A percentile compares a stretch with the other conserved stretches of the same genome.
phyloP scores from a whole-genome alignment of 2,329 filamentous ascomycete species.

The Phialocephala subalpina region DNA sequence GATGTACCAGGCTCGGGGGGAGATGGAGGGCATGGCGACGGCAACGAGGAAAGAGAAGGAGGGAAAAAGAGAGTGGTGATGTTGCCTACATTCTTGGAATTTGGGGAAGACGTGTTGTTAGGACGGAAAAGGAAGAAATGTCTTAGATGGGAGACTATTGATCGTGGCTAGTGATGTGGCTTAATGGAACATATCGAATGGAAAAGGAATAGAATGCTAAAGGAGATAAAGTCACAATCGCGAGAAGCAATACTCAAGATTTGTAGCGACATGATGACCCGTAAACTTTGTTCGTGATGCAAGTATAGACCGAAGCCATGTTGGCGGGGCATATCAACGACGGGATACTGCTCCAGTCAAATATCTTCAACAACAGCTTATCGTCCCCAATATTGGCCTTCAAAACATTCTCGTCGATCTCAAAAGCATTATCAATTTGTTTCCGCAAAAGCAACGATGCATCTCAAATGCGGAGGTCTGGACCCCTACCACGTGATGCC shows the following conservation, averaged over 20 bases:
- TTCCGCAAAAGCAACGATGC: not conserved
- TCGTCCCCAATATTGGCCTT: not conserved
- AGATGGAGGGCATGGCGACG: not conserved
- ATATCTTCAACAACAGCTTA: not conserved
- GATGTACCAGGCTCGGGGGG: not conserved
- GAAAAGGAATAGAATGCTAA: not conserved
- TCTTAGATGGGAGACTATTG: not conserved
- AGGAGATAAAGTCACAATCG: not conserved
- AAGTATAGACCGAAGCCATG: not conserved
- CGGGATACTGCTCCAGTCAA: not conserved
- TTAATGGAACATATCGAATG: conserved; percentile 6
- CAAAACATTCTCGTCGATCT: conserved; percentile 1
- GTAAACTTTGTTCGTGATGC: not conserved
- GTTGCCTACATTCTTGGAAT: not conserved
- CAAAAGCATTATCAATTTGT: not conserved
- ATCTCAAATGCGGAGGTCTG: not conserved
- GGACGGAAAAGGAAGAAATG: not conserved
- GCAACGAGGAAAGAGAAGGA: not conserved
- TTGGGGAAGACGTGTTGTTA: not conserved
- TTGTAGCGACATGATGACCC: not conserved
- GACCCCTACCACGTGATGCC: not conserved
- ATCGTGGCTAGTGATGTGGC: conserved; percentile 3
- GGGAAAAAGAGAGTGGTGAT: not conserved
- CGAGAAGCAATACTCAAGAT: not conserved
- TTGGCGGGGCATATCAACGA: not conserved